A percentile compares a stretch with the other conserved stretches of the same genome.
Conservation (phyloP, 1,284 basidiomycete species). For the Ustilago loliicola region DNA sequence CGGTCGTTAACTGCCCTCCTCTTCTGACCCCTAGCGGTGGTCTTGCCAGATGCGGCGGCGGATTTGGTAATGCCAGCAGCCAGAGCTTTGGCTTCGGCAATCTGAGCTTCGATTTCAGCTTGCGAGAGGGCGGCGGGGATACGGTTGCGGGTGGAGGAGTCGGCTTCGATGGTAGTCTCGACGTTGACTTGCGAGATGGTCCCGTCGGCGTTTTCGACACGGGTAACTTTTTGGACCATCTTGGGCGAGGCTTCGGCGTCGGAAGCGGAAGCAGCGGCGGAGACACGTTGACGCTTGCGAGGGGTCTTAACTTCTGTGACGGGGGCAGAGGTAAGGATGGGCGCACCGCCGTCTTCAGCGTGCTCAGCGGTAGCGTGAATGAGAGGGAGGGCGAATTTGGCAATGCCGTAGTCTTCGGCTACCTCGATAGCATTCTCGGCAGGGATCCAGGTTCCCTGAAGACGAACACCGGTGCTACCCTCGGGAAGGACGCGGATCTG, state of each 20-base stretch:
- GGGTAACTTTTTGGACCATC: slow-evolving; percentile 44
- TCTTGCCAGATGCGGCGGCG: slow-evolving; percentile 23
- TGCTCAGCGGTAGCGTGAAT: slow-evolving; percentile 84
- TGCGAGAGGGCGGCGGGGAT: slow-evolving; percentile 47
- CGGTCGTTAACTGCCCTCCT: slow-evolving; percentile 63
- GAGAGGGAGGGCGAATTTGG: slow-evolving; percentile 77
- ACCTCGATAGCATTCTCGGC: slow-evolving; percentile 79
- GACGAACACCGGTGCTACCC: slow-evolving; percentile 72
- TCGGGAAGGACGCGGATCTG: slow-evolving; percentile 53
- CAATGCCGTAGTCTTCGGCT: slow-evolving; percentile 77
- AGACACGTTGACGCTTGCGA: slow-evolving; percentile 48
- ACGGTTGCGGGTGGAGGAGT: slow-evolving; percentile 22
- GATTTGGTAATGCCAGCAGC: slow-evolving; percentile 58
- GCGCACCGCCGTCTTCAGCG: slow-evolving; percentile 50
- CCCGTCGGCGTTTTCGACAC: slow-evolving; percentile 42
- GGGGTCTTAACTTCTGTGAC: slow-evolving; percentile 44
- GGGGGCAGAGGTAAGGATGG: slow-evolving; percentile 54
- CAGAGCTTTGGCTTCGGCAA: slow-evolving; percentile 62
- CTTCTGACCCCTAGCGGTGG: slow-evolving; percentile 47
- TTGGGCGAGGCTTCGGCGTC: slow-evolving; percentile 45
- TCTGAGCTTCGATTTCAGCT: slow-evolving; percentile 66
- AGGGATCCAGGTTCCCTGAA: slow-evolving; percentile 91
- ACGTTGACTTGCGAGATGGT: slow-evolving; percentile 46
- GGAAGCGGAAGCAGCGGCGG: slow-evolving; percentile 36
- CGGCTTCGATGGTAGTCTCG: slow-evolving; percentile 44